phyloP scores from a whole-genome alignment of 805 yeast species.

The Kodamaea leandrae region DNA sequence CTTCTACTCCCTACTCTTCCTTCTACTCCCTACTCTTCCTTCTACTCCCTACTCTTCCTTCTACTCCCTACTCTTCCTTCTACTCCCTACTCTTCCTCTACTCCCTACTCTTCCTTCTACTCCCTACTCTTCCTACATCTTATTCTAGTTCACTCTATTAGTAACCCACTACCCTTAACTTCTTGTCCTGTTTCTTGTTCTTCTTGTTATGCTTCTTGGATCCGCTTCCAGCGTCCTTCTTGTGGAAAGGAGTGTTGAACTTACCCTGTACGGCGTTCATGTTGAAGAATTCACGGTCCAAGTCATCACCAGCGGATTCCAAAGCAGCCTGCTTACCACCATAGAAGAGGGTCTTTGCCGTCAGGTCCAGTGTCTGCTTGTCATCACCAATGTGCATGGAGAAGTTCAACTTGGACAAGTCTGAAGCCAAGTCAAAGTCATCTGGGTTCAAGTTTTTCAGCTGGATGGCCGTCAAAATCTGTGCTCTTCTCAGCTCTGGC shows the following conservation, averaged over 20 bases:
- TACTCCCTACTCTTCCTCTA: background rate
- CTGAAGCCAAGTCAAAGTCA: constrained; percentile 63
- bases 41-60: constrained; percentile 7
- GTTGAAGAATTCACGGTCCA: constrained; percentile 83
- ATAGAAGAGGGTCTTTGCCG: constrained; percentile 48
- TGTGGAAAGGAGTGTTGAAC: constrained; percentile 72
- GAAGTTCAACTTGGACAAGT: constrained; percentile 70
- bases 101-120: background rate
- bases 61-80: background rate
- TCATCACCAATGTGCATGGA: constrained; percentile 64
- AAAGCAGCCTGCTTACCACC: constrained; percentile 85
- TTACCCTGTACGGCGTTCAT: constrained; percentile 64
- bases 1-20: background rate
- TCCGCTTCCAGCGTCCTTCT: constrained; percentile 24
- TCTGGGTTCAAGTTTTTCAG: constrained; percentile 50
- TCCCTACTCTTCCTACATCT: background rate
- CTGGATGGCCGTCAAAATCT: constrained; percentile 61
- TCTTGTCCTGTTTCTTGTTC: constrained; percentile 63
- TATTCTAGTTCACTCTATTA: constrained; percentile 8
- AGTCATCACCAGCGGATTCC: constrained; percentile 73
- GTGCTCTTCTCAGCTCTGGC: constrained; percentile 72
- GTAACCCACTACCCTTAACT: constrained; percentile 23
- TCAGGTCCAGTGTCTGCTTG: constrained; percentile 14
- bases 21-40: background rate
- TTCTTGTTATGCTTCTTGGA: constrained; percentile 71